Evolutionary conservation across 352 stramenopile genomes (phyloP).

Genomic region (Plasmopara muralis): DNA sequence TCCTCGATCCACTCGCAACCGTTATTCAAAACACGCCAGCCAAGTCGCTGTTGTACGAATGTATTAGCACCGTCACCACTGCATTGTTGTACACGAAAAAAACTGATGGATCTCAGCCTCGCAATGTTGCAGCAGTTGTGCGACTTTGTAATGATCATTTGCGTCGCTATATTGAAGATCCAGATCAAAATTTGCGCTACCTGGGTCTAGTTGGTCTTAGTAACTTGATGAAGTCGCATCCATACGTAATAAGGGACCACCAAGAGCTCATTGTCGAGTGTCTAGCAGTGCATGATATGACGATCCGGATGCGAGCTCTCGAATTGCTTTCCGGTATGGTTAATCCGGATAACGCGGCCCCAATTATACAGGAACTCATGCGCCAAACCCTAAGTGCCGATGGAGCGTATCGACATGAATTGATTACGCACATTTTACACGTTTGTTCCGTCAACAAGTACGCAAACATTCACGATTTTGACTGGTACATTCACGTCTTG

Average conservation of each 20-base stretch:
- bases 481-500: conserved; percentile 98
- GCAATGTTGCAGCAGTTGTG: conserved; percentile 92
- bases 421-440: conserved; percentile 94
- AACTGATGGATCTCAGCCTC: conserved; percentile 91
- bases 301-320: conserved; percentile 95
- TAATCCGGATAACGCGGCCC: conserved; percentile 92
- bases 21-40: conserved; percentile 97
- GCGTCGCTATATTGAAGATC: conserved; percentile 93
- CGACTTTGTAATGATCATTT: conserved; percentile 94
- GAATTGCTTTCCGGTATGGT: conserved; percentile 95
- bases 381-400: conserved; percentile 92
- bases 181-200: conserved; percentile 99
- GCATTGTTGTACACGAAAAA: conserved; percentile 96
- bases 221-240: conserved; percentile 95
- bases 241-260: conserved; percentile 92
- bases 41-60: conserved; percentile 98
- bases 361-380: conserved; percentile 95
- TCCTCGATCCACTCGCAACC: conserved; percentile 95
- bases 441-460: conserved; percentile 98
- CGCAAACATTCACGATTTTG: conserved; percentile 95
- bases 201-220: conserved; percentile 95
- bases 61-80: conserved; percentile 95
- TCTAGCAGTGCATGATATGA: conserved; percentile 97
- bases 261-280: conserved; percentile 95
- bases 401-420: conserved; percentile 91